Base-by-base conservation (phyloP, 768 basidiomycete species). In the Solioccasus polychromus region DNA sequence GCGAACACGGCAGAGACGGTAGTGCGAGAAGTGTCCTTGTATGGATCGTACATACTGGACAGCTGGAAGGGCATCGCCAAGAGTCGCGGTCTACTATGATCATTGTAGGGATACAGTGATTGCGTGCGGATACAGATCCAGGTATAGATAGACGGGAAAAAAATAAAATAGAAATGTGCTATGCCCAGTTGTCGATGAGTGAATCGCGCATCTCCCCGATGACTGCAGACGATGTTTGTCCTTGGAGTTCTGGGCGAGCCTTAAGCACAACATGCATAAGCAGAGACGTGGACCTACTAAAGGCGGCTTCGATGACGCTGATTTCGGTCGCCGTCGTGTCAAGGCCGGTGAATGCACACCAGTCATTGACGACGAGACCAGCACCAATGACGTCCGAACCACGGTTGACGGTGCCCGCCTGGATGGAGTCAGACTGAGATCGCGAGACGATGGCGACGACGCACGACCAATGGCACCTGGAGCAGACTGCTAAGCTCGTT, bases 271-370 rank as follows among this genome's bases (percentile, higher is more conserved):
- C n/a, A 8, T 43, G 36, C 15, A 31, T 18, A 20, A 25, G 22
- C 40, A 47, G 23, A 39, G 43, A 29, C 14, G 18, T 30, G 14
- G 23, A 82, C 92, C 58, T 60, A 95, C 93, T 93, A 76, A 99
- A 99, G 40, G 92, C 78, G 22, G 94, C 93, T 66, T 99, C 96
- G 58, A 98, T 96, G 30, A 99, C 95, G 58, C 87, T 90, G 66
- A 98, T 92, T 68, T 99, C 96, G 42, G 95, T 98, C 31, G 96
- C 96, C n/a, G 96, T 99, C 50, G 96, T 98, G 62, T 99, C 96
- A 23, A 96, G 76, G 28, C 96, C 96, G n/a, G 93, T 92, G 70
- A 98, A 98, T 9, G 96, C 96, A 71, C 90, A 92, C 96, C 96
- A 98, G 66, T 98, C 96, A 60, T 99, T 99, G 46, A 98, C 96